Evolutionary conservation across 345 rosid species (phyloP).

Genomic region (Cochlearia excelsa): DNA sequence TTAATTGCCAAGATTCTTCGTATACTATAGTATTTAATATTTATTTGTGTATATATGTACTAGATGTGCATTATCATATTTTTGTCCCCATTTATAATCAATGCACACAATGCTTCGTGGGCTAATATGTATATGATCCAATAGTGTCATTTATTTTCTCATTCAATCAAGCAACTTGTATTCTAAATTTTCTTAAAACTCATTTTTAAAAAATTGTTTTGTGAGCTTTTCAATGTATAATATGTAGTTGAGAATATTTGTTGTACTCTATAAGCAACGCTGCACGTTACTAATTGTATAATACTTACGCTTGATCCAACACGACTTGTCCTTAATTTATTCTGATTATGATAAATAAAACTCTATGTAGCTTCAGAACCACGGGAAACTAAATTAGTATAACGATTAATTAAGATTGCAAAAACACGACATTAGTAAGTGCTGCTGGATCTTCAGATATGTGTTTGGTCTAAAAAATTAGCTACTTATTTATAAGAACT

Average conservation of each 20-base stretch:
- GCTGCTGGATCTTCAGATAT: too few species aligned
- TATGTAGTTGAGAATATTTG: background rate
- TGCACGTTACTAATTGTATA: background rate
- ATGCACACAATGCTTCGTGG: conserved; percentile 12
- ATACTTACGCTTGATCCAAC: conserved; percentile 13
- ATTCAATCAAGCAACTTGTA: background rate
- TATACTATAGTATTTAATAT: too few species aligned
- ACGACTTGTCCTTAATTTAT: background rate
- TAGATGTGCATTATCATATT: too few species aligned
- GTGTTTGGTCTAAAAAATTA: too few species aligned
- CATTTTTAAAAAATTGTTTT: background rate
- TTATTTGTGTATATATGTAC: too few species aligned
- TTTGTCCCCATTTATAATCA: background rate
- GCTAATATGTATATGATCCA: background rate
- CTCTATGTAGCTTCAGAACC: background rate
- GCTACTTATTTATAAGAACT: too few species aligned
- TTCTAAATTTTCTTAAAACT: background rate
- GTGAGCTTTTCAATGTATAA: too few species aligned
- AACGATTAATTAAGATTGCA: conserved; percentile 9
- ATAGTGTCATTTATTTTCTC: conserved; percentile 14
- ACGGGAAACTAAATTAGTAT: background rate
- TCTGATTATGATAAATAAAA: background rate
- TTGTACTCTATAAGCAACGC: conserved; percentile 15
- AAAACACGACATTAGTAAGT: background rate
- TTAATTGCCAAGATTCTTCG: too few species aligned